Evolutionary conservation across 148 eudicot genomes (phyloP), one percentile per base, ranked within the genome.

Genomic region (Vaccinium vitisidaea): DNA sequence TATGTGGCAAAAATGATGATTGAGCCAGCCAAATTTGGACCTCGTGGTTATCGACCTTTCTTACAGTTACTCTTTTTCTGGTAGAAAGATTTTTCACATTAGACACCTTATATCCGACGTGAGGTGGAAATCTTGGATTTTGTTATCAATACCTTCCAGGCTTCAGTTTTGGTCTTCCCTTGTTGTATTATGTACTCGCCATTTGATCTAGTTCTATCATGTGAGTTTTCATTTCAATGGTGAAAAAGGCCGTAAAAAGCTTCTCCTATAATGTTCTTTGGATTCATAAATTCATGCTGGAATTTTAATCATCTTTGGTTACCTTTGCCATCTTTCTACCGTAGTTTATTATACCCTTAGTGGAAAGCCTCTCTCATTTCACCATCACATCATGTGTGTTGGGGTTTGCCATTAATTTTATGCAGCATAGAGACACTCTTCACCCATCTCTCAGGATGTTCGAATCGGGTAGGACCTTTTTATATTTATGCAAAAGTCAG

Each of bases 1-100:
- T 82, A 94, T 94, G 97, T 96, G 99, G 99, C n/a, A 93, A 92
- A 83, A 94, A 79, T 90, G 91, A 96, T 63, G 55, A 19, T 67
- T 12, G 25, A 70, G 32, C 19, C 69, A 48, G n/a, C 61, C 43
- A 27, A 19, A 21, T 77, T 7, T 30, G 58, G 15, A 55, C 74
- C 27, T 46, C 49, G 13, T 83, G 27, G 25, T 76, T 23, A 15
- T 23, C 30, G 0, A 9, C 3, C 23, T 1, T 65, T 67, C 8
- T 39, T 21, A 27, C 53, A 76, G 15, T 25, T 25, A 12, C 48
- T 8, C 21, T 23, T 46, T 54, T 21, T 46, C 10, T 27, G 56
- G 5, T 50, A n/a, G 56, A 1, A 23, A 77, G 6, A 13, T 4
- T 49, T 19, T 21, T 49, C 1, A 2, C 12, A 39, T 2, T 9